phyloP scores from a whole-genome alignment of 441 rosid species.

The Geranium incanum region DNA sequence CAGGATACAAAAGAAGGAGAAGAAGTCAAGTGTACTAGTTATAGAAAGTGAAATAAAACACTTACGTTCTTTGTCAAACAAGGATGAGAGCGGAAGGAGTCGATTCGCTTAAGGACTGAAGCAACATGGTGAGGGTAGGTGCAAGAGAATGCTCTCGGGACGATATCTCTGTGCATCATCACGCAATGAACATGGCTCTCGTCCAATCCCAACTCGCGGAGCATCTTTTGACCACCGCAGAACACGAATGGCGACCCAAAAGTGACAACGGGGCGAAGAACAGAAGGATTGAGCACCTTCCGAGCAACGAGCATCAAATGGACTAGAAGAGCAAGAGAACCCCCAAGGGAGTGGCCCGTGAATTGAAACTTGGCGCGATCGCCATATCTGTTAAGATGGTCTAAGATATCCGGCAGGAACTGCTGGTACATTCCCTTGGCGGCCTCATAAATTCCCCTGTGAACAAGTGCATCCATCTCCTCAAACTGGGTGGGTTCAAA shows the following conservation, averaged over 20 bases:
- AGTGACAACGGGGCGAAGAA: constrained; percentile 61
- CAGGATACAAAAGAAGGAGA: not conserved
- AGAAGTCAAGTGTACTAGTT: not conserved
- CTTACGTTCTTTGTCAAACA: constrained; percentile 69
- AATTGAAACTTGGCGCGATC: constrained; percentile 74
- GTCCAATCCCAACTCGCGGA: constrained; percentile 58
- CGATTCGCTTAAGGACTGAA: constrained; percentile 56
- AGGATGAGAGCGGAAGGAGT: constrained; percentile 67
- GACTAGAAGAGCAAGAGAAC: constrained; percentile 72
- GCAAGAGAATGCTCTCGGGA: constrained; percentile 95
- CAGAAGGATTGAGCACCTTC: constrained; percentile 43
- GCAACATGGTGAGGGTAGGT: constrained; percentile 77
- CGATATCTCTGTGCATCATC: constrained; percentile 90
- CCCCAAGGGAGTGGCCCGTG: constrained; percentile 88
- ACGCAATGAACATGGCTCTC: constrained; percentile 59
- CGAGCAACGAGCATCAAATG: constrained; percentile 60
- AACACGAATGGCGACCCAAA: constrained; percentile 85
- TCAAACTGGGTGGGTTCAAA: constrained; percentile 79
- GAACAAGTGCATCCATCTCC: constrained; percentile 73
- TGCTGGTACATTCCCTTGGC: constrained; percentile 81
- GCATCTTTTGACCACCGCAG: constrained; percentile 67
- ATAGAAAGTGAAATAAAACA: not conserved
- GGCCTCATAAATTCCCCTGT: constrained; percentile 90
- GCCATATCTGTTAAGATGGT: constrained; percentile 52
- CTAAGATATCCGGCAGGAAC: constrained; percentile 61